These are phyloP conservation scores for Nannizziopsis barbatae DNA, from an alignment of 2,329 filamentous ascomycete species.

Conservation along the genomic window DNA sequence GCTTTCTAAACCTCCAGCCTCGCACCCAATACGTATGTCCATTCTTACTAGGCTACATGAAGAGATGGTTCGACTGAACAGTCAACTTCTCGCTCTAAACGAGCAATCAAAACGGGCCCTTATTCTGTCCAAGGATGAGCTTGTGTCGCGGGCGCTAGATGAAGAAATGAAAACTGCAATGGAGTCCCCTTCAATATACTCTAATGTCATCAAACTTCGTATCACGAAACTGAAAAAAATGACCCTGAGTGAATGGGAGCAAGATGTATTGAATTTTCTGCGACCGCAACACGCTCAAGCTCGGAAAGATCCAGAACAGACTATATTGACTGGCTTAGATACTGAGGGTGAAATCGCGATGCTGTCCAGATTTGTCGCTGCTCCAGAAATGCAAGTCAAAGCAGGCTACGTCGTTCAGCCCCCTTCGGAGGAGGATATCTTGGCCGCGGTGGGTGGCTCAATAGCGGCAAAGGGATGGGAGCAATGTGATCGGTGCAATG, in stretches of 20 bases:
- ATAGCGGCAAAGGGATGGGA: slow-evolving; percentile 66
- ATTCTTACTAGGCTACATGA: slow-evolving; percentile 37
- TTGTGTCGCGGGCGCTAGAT: slow-evolving; percentile 38
- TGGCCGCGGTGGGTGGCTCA: slow-evolving; percentile 53
- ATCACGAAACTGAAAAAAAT: slow-evolving; percentile 69
- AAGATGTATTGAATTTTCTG: slow-evolving; percentile 43
- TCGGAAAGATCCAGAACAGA: slow-evolving; percentile 21
- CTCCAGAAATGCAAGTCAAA: slow-evolving; percentile 23
- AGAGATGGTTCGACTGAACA: slow-evolving; percentile 34
- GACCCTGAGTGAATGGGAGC: slow-evolving; percentile 58
- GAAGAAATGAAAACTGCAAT: slow-evolving; percentile 66
- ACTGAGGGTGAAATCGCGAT: slow-evolving; percentile 54
- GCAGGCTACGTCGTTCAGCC: slow-evolving; percentile 54
- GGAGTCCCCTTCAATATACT: slow-evolving; percentile 60
- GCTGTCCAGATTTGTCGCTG: slow-evolving; percentile 28
- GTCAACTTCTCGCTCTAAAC: slow-evolving; percentile 27
- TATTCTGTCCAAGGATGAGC: slow-evolving; percentile 33
- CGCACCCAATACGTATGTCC: slow-evolving; percentile 31
- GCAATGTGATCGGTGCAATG: slow-evolving; percentile 73
- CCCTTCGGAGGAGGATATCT: slow-evolving; percentile 56
- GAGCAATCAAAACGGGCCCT: slow-evolving; percentile 24
- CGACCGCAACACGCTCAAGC: neutral
- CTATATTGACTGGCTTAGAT: slow-evolving; percentile 57
- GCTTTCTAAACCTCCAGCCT: slow-evolving; percentile 34
- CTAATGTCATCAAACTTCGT: slow-evolving; percentile 71